Percentiles rank a stretch among this genome's conserved stretches.
These are phyloP conservation scores for Linaria vulgaris DNA, from an alignment of 257 asterid genomes.

Conservation along the genomic window DNA sequence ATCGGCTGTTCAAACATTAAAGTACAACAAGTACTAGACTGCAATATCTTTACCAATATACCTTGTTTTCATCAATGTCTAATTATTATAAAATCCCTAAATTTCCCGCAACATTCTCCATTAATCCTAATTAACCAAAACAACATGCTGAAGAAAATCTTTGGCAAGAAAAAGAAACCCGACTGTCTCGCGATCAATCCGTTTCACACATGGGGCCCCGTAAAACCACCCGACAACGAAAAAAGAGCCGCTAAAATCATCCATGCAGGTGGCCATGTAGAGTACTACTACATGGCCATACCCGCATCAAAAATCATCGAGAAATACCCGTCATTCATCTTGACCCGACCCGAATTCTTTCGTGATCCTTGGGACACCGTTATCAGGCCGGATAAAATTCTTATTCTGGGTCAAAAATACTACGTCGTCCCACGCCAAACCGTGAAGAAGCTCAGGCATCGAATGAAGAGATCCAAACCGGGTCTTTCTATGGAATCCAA, in stretches of 20 bases:
- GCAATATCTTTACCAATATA: background rate
- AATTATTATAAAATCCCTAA: background rate
- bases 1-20: constrained; percentile 14
- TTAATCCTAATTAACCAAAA: too few species aligned
- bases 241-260: too few species aligned
- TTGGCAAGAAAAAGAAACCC: constrained; percentile 28
- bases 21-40: constrained; percentile 2
- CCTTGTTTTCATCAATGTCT: constrained; percentile 24
- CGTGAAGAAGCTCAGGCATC: too few species aligned
- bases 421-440: constrained; percentile 54
- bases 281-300: constrained; percentile 63
- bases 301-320: too few species aligned
- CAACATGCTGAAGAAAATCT: constrained; percentile 39
- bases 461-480: constrained; percentile 40
- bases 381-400: constrained; percentile 55
- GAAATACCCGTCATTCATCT: too few species aligned
- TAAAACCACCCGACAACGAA: background rate
- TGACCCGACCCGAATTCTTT: too few species aligned
- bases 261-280: constrained; percentile 57
- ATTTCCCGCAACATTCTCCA: too few species aligned
- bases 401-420: constrained; percentile 59
- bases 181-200: background rate
- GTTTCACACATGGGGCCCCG: background rate
- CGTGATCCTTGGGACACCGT: too few species aligned
- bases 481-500: constrained; percentile 9